A percentile compares a stretch with the other conserved stretches of the same genome.
Evolutionary conservation across 1,139 yeast genomes (phyloP).

Genomic region (Magnusiomyces tetraspermus): DNA sequence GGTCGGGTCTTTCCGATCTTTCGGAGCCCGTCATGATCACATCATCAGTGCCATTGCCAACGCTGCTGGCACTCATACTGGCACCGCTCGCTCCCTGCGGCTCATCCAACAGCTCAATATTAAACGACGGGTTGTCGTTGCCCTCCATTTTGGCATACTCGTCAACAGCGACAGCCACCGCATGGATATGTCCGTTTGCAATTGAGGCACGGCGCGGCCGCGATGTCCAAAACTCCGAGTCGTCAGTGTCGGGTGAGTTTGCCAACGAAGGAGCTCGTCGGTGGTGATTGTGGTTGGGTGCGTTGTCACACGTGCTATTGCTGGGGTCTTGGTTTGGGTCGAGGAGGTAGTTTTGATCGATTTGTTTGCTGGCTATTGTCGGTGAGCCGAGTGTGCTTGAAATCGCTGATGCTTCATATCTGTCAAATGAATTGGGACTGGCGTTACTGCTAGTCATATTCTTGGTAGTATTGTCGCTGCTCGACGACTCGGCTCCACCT

Average conservation of each 20-base stretch:
- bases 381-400: too few species aligned
- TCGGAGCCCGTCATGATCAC: too few species aligned
- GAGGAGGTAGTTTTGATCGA: too few species aligned
- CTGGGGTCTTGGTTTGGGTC: too few species aligned
- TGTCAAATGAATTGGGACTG: neutral
- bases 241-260: neutral
- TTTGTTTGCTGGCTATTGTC: too few species aligned
- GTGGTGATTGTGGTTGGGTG: neutral
- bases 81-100: constrained; percentile 10
- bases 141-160: constrained; percentile 14
- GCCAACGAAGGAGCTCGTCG: neutral
- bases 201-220: constrained; percentile 27
- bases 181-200: constrained; percentile 27
- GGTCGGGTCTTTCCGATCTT: too few species aligned
- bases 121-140: neutral
- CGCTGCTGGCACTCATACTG: too few species aligned
- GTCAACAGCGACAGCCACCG: constrained; percentile 22
- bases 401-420: too few species aligned
- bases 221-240: neutral
- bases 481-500: neutral
- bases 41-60: too few species aligned
- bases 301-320: too few species aligned
- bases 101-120: neutral
- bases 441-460: neutral
- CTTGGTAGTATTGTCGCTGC: constrained; percentile 15